Conservation (phyloP, 2,329 filamentous ascomycete genomes). For the Claviceps quebecensis region DNA sequence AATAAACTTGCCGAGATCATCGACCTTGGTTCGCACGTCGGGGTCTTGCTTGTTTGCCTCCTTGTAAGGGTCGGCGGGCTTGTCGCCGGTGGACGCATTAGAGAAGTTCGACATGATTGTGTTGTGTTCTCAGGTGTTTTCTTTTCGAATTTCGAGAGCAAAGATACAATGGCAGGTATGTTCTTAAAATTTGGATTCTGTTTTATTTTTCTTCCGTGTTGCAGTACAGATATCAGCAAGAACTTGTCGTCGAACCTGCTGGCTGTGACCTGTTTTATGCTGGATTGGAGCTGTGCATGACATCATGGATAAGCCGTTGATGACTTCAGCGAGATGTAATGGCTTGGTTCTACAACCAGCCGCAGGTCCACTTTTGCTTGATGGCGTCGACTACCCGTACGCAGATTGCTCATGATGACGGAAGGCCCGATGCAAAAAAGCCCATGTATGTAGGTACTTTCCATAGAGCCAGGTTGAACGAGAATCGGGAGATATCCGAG, state of each 20-base stretch:
- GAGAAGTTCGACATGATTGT: constrained; percentile 25
- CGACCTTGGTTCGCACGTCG: constrained; percentile 59
- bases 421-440: too few relatives aligned
- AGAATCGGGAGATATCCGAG: too few relatives aligned
- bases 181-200: not conserved
- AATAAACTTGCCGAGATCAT: constrained; percentile 59
- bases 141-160: too few relatives aligned
- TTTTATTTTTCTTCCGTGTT: not conserved
- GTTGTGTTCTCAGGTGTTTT: not conserved
- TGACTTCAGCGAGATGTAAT: not conserved
- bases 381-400: not conserved
- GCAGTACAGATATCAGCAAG: not conserved
- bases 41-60: constrained; percentile 53
- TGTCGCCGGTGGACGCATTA: constrained; percentile 46
- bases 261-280: not conserved
- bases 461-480: too few relatives aligned
- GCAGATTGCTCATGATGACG: too few relatives aligned
- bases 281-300: not conserved
- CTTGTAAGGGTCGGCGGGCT: constrained; percentile 65
- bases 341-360: not conserved
- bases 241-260: not conserved
- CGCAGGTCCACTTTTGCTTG: not conserved
- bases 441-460: too few relatives aligned
- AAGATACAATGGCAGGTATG: not conserved
- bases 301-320: not conserved